Evolutionary conservation across 2,329 filamentous ascomycete species (phyloP).

Genomic region (Exutisphaerella laricina): DNA sequence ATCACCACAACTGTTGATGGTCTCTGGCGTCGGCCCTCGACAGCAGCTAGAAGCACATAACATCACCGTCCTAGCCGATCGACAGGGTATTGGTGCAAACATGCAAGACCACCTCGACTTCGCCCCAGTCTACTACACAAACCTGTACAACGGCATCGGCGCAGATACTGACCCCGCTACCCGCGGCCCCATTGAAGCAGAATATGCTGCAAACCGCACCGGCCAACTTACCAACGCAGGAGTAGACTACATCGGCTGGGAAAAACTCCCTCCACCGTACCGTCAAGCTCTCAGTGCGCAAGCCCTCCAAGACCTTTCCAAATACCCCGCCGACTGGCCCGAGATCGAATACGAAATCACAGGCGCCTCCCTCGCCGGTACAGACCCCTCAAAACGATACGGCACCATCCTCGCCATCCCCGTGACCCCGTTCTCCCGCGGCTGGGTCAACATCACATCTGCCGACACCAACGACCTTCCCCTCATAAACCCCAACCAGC

Average conservation of each 20-base stretch:
- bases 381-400: constrained; percentile 29
- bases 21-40: constrained; percentile 22
- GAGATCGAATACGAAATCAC: constrained; percentile 18
- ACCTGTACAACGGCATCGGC: constrained; percentile 6
- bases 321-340: constrained; percentile 17
- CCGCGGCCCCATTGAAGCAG: constrained; percentile 6
- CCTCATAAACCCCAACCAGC: constrained; percentile 33
- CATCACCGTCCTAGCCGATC: constrained; percentile 18
- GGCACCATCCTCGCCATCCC: constrained; percentile 26
- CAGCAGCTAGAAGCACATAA: constrained; percentile 13
- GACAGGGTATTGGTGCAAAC: constrained; percentile 18
- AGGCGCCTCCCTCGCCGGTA: constrained; percentile 9
- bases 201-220: constrained; percentile 17
- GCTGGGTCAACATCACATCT: constrained; percentile 10
- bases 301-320: constrained; percentile 10
- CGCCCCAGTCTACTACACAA: constrained; percentile 10
- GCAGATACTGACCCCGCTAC: constrained; percentile 5
- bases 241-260: constrained; percentile 16
- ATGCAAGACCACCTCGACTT: constrained; percentile 17
- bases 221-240: constrained; percentile 14
- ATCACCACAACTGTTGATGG: constrained; percentile 36
- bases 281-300: constrained; percentile 10
- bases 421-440: constrained; percentile 8
- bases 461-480: constrained; percentile 19
- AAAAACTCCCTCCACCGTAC: constrained; percentile 15